Conservation (phyloP, 2,329 filamentous ascomycete species). For the Pyrenochaeta sp. region DNA sequence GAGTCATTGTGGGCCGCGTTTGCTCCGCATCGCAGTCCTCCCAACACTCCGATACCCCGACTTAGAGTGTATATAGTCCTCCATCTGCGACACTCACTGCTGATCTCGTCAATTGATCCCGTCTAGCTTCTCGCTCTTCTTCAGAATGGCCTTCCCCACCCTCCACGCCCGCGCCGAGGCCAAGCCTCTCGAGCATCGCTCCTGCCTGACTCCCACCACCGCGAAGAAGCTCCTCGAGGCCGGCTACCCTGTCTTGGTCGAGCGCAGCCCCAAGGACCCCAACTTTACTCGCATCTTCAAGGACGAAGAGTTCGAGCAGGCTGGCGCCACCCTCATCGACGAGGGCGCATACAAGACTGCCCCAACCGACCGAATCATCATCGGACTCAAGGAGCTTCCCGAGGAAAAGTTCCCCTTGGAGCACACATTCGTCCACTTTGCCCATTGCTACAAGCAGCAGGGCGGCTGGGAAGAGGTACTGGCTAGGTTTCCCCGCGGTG, state of each 20-base stretch:
- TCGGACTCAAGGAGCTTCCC: constrained; percentile 52
- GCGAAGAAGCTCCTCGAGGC: constrained; percentile 50
- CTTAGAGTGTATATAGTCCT: constrained; percentile 10
- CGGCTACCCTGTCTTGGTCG: constrained; percentile 50
- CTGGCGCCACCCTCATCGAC: constrained; percentile 48
- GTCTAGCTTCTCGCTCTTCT: not conserved
- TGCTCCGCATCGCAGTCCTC: constrained; percentile 10
- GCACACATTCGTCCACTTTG: constrained; percentile 52
- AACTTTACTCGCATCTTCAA: constrained; percentile 51
- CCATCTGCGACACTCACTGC: not conserved
- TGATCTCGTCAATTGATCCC: constrained; percentile 29
- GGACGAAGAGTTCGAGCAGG: constrained; percentile 49
- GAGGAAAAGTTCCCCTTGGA: constrained; percentile 48
- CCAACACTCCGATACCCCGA: constrained; percentile 28
- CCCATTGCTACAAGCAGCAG: constrained; percentile 54
- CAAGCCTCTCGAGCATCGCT: constrained; percentile 52
- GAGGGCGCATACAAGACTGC: constrained; percentile 49
- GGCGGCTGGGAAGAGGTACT: constrained; percentile 76
- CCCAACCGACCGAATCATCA: constrained; percentile 50
- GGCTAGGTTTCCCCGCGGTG: constrained; percentile 77
- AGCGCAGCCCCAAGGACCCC: constrained; percentile 48
- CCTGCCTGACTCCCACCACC: constrained; percentile 49
- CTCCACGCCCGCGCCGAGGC: constrained; percentile 53
- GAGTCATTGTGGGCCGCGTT: constrained; percentile 30
- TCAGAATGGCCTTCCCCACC: constrained; percentile 44